Conservation (phyloP, 495 filamentous ascomycete genomes). For the Penicillium simplicissimum region DNA sequence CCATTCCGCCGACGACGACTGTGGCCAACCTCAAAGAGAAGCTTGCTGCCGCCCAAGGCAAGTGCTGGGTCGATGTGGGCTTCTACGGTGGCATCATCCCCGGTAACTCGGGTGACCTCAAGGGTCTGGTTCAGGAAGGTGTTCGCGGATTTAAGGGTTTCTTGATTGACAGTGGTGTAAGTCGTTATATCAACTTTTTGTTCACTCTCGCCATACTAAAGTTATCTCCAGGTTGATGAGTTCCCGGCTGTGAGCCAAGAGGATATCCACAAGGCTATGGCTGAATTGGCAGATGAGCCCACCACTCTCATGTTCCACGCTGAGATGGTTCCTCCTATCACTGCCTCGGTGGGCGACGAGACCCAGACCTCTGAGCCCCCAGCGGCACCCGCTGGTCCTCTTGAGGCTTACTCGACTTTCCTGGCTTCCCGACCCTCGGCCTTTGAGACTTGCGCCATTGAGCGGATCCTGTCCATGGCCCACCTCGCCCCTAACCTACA, state of each 20-base stretch:
- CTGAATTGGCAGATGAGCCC: constrained; percentile 68
- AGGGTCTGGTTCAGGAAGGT: constrained; percentile 77
- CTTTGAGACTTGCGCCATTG: constrained; percentile 90
- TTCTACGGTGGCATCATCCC: constrained; percentile 97
- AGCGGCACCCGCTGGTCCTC: constrained; percentile 69
- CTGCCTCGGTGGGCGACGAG: constrained; percentile 77
- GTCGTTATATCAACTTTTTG: constrained; percentile 31
- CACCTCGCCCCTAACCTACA: constrained; percentile 79
- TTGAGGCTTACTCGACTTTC: constrained; percentile 85
- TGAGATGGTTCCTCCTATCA: constrained; percentile 91
- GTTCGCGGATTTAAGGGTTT: constrained; percentile 98
- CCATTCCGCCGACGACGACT: constrained; percentile 94
- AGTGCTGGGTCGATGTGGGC: constrained; percentile 98
- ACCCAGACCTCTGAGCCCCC: constrained; percentile 74
- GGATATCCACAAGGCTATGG: constrained; percentile 80
- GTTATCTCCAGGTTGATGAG: constrained; percentile 71
- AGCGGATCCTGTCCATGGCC: constrained; percentile 79
- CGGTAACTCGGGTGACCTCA: constrained; percentile 79
- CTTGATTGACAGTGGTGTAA: constrained; percentile 92
- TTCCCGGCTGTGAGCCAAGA: constrained; percentile 84
- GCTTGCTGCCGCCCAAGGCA: constrained; percentile 76
- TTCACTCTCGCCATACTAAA: constrained; percentile 18
- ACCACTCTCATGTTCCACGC: constrained; percentile 99
- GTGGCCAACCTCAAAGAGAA: constrained; percentile 80
- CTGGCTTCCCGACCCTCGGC: constrained; percentile 84